Evolutionary conservation across 1,284 basidiomycete genomes (phyloP).

Genomic region (Salmacisia buchloeana): DNA sequence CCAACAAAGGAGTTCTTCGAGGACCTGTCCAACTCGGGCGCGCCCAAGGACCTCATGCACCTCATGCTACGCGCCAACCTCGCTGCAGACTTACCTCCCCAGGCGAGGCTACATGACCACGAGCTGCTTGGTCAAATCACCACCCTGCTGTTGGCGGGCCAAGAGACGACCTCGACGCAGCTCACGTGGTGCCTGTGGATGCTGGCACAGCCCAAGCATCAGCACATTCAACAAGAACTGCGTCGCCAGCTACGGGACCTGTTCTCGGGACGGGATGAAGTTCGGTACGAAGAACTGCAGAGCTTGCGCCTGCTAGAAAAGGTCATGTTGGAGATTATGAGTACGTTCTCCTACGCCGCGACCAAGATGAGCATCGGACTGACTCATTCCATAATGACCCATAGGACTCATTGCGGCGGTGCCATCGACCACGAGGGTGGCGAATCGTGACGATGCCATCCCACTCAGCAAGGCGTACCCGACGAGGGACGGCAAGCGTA

Average conservation of each 20-base stretch:
- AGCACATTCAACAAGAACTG: slow-evolving; percentile 56
- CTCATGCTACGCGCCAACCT: slow-evolving; percentile 44
- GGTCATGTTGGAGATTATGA: slow-evolving; percentile 34
- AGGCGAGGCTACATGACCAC: slow-evolving; percentile 60
- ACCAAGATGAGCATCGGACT: neutral
- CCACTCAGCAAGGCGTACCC: slow-evolving; percentile 34
- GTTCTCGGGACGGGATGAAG: slow-evolving; percentile 13
- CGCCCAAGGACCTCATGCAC: slow-evolving; percentile 36
- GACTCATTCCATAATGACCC: neutral
- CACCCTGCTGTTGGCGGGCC: slow-evolving; percentile 73
- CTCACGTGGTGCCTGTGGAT: slow-evolving; percentile 71
- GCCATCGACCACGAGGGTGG: slow-evolving; percentile 36
- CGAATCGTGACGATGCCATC: slow-evolving; percentile 23
- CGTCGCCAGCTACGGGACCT: slow-evolving; percentile 18
- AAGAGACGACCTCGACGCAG: slow-evolving; percentile 72
- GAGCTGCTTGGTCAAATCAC: slow-evolving; percentile 72
- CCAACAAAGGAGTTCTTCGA: slow-evolving; percentile 7
- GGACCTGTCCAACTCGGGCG: neutral
- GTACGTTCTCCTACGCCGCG: slow-evolving; percentile 22
- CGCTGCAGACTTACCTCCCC: slow-evolving; percentile 35
- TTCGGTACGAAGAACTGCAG: slow-evolving; percentile 22
- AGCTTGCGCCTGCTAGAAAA: slow-evolving; percentile 29
- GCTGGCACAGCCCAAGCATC: slow-evolving; percentile 59
- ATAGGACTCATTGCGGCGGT: slow-evolving; percentile 18
- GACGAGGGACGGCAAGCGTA: slow-evolving; percentile 23